A percentile compares a stretch with the other conserved stretches of the same genome.
phyloP scores from a whole-genome alignment of 139 green algal species.

The Ulvella scutata region DNA sequence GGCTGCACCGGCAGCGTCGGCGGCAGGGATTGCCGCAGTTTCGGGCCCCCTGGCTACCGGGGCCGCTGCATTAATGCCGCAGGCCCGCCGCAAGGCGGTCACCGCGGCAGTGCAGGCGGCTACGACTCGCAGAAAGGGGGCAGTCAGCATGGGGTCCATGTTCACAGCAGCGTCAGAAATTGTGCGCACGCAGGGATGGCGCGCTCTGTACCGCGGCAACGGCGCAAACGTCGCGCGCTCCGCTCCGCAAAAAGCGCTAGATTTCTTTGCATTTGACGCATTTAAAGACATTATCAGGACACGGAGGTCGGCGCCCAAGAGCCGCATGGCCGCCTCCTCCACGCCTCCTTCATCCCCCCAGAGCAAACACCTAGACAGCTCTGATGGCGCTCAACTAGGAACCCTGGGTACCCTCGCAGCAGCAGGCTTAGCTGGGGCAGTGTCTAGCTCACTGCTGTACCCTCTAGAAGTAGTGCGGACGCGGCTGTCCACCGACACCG shows the following conservation, averaged over 20 bases:
- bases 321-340: neutral
- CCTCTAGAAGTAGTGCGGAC: slow-evolving; percentile 50
- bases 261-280: slow-evolving; percentile 69
- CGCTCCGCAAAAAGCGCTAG: slow-evolving; percentile 54
- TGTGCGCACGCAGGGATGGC: slow-evolving; percentile 19
- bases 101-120: too few relatives aligned
- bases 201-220: slow-evolving; percentile 59
- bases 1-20: neutral
- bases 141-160: neutral
- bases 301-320: neutral
- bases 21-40: neutral
- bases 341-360: neutral
- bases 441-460: slow-evolving; percentile 54
- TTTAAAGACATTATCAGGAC: slow-evolving; percentile 25
- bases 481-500: slow-evolving; percentile 23
- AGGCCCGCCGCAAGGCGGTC: too few relatives aligned
- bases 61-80: too few relatives aligned
- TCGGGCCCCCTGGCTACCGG: too few relatives aligned
- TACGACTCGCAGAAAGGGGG: too few relatives aligned
- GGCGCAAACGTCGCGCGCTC: slow-evolving; percentile 54
- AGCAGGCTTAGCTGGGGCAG: slow-evolving; percentile 41
- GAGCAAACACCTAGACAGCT: too few relatives aligned
- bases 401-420: slow-evolving; percentile 12
- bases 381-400: too few relatives aligned
- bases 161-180: neutral